These are phyloP conservation scores for Jamesozyma rosinii DNA, from an alignment of 805 yeast genomes.

Conservation along the genomic window DNA sequence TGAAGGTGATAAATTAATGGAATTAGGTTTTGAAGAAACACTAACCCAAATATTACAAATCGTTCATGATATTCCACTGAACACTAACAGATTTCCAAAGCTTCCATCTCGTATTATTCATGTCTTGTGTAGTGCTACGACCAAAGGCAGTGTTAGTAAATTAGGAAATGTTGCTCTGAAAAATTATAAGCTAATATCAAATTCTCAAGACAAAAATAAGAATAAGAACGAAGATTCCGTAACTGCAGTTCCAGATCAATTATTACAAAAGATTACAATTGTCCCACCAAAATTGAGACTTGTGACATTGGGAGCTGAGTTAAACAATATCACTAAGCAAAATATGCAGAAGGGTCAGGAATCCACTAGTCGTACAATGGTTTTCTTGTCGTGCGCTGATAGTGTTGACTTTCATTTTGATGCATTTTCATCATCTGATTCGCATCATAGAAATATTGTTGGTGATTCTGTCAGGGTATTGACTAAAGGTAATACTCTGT, in stretches of 20 bases:
- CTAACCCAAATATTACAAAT: constrained; percentile 62
- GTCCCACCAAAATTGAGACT: constrained; percentile 89
- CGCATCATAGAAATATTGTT: constrained; percentile 32
- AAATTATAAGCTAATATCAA: constrained; percentile 61
- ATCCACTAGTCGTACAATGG: constrained; percentile 50
- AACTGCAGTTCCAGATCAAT: constrained; percentile 77
- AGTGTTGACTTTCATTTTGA: constrained; percentile 91
- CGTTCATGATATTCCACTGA: constrained; percentile 39
- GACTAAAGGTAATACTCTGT: constrained; percentile 21
- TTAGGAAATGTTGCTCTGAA: constrained; percentile 70
- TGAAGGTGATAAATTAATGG: constrained; percentile 95
- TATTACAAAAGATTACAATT: constrained; percentile 66
- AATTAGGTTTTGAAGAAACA: constrained; percentile 92
- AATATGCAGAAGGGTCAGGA: constrained; percentile 14
- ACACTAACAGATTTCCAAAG: constrained; percentile 36
- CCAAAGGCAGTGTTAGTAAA: constrained; percentile 68
- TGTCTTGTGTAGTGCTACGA: constrained; percentile 89
- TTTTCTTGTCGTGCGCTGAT: constrained; percentile 88
- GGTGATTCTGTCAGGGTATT: constrained; percentile 30
- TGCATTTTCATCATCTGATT: constrained; percentile 49
- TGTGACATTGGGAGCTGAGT: constrained; percentile 64
- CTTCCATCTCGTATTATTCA: constrained; percentile 68
- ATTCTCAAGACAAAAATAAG: constrained; percentile 18
- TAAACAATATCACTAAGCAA: constrained; percentile 40
- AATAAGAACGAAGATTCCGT: constrained; percentile 37